These are phyloP conservation scores for Penicillium sp. DNA, from an alignment of 2,329 filamentous ascomycete genomes.

Conservation along the genomic window DNA sequence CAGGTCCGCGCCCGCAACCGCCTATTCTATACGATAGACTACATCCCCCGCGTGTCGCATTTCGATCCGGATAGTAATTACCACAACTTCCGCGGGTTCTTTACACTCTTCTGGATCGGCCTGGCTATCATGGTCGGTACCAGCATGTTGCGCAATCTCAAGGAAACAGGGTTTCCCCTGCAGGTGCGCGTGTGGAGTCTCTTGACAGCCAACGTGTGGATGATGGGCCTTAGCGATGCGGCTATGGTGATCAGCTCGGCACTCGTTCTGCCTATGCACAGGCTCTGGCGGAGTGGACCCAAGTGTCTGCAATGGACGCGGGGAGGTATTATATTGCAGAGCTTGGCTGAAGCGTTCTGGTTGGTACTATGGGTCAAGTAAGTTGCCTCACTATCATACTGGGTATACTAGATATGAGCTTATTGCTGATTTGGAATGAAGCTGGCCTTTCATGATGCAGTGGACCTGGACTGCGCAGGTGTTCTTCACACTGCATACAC, in stretches of 20 bases:
- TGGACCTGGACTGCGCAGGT: constrained; percentile 99
- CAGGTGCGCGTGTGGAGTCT: constrained; percentile 84
- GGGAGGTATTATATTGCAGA: constrained; percentile 81
- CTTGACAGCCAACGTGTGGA: constrained; percentile 85
- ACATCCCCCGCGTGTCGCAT: constrained; percentile 86
- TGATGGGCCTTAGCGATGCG: constrained; percentile 79
- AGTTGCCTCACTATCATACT: constrained; percentile 24
- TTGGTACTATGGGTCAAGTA: constrained; percentile 75
- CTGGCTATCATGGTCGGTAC: constrained; percentile 96
- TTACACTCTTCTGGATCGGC: constrained; percentile 96
- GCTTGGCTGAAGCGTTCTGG: constrained; percentile 78
- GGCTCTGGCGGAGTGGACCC: constrained; percentile 60
- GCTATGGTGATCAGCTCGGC: constrained; percentile 79
- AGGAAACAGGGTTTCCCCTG: constrained; percentile 87
- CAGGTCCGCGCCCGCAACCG: constrained; percentile 79
- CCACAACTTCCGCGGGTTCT: constrained; percentile 94
- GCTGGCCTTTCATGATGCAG: constrained; percentile 76
- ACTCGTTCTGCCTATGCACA: constrained; percentile 73
- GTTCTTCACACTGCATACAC: constrained; percentile 85
- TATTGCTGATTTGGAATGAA: constrained; percentile 21
- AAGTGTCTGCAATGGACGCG: constrained; percentile 69
- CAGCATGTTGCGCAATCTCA: constrained; percentile 87
- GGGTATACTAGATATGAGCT: too few species aligned
- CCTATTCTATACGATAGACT: constrained; percentile 91
- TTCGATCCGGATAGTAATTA: constrained; percentile 93